These are phyloP conservation scores for Scortechinia acanthostroma DNA, from an alignment of 2,329 filamentous ascomycete species.

Conservation along the genomic window DNA sequence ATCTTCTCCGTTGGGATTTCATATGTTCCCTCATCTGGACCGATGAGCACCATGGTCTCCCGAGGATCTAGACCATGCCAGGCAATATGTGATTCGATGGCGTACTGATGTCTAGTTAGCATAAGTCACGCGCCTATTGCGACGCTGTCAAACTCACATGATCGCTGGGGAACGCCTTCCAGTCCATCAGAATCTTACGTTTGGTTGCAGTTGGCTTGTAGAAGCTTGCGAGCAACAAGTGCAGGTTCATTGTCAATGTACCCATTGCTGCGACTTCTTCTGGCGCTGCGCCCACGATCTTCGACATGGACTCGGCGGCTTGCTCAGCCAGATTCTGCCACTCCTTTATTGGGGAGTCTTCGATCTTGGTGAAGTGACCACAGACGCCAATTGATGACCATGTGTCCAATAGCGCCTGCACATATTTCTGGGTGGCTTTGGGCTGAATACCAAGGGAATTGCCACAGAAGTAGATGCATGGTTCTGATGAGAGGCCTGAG, in stretches of 20 bases:
- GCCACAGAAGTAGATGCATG: conserved; percentile 75
- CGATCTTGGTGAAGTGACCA: conserved; percentile 70
- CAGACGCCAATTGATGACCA: conserved; percentile 81
- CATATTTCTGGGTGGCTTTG: conserved; percentile 52
- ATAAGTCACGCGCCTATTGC: background rate
- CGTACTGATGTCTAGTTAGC: conserved; percentile 45
- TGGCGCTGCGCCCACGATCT: conserved; percentile 66
- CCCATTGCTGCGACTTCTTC: conserved; percentile 83
- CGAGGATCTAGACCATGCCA: conserved; percentile 63
- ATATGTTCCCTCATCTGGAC: conserved; percentile 52
- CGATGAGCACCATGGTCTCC: conserved; percentile 68
- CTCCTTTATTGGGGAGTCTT: conserved; percentile 58
- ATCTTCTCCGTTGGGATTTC: conserved; percentile 63
- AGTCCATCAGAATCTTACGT: conserved; percentile 55
- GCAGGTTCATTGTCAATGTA: conserved; percentile 68
- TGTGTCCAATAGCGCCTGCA: conserved; percentile 70
- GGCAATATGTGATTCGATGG: conserved; percentile 72
- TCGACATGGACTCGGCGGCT: conserved; percentile 62
- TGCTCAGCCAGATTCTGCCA: conserved; percentile 78
- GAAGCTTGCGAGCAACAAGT: conserved; percentile 65
- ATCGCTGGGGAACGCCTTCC: conserved; percentile 61
- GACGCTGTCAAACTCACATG: conserved; percentile 44
- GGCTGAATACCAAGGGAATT: conserved; percentile 86
- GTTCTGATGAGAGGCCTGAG: conserved; percentile 20
- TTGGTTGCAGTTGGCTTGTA: conserved; percentile 52